Conservation (phyloP, 306 rosid genomes). For the Rubus parviflorus region DNA sequence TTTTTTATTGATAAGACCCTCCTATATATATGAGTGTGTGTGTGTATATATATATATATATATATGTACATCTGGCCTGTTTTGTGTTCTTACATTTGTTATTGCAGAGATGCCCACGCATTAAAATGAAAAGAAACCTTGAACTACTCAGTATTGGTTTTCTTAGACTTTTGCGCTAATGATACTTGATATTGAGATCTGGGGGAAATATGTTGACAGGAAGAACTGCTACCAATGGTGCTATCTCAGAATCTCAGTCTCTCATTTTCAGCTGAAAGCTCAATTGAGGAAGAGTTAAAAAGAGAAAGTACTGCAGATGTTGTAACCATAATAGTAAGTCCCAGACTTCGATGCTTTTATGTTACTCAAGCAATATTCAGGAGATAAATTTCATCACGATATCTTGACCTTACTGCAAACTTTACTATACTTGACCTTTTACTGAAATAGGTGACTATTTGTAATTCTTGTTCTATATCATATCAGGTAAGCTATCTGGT, state of each 20-base stretch:
- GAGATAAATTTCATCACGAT: constrained; percentile 13
- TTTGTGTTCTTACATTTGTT: no score
- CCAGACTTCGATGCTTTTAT: constrained; percentile 8
- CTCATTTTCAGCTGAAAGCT: constrained; percentile 88
- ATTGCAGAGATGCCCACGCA: no score
- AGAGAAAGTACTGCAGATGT: constrained; percentile 98
- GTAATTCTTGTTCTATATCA: constrained; percentile 22
- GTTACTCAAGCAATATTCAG: constrained; percentile 12
- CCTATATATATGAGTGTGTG: no score
- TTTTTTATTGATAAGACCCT: no score
- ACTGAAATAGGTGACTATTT: not conserved
- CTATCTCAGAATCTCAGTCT: constrained; percentile 76
- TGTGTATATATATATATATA: no score
- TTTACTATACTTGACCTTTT: constrained; percentile 8
- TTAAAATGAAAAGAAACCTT: no score
- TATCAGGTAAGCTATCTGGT: constrained; percentile 91
- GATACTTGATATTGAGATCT: constrained; percentile 19
- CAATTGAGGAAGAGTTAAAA: constrained; percentile 93
- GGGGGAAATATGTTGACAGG: constrained; percentile 53
- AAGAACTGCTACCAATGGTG: constrained; percentile 81
- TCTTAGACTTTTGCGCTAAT: not conserved
- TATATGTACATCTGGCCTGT: no score
- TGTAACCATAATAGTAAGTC: constrained; percentile 76
- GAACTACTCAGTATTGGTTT: not conserved
- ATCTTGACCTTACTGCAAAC: not conserved